Conservation (phyloP, 2,329 filamentous ascomycete genomes). For the Colletotrichum lindemuthianum region DNA sequence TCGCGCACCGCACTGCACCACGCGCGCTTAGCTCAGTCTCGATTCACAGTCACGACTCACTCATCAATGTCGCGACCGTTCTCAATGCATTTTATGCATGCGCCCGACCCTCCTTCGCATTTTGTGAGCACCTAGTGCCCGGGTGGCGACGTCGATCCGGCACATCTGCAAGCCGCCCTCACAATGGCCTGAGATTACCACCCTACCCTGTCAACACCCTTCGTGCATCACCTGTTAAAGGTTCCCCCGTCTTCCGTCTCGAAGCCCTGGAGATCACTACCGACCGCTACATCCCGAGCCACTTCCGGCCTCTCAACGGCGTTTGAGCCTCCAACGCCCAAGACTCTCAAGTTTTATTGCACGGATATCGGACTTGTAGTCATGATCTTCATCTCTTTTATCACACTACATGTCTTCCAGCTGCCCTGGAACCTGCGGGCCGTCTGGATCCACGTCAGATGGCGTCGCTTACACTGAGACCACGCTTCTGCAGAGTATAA, state of each 20-base stretch:
- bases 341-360: not conserved
- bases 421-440: not conserved
- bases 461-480: slow-evolving; percentile 15
- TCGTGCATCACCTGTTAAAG: slow-evolving; percentile 9
- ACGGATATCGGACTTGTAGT: slow-evolving; percentile 1
- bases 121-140: slow-evolving; percentile 5
- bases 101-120: not conserved
- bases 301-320: slow-evolving; percentile 1
- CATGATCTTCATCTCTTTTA: slow-evolving; percentile 24
- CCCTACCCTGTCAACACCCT: not conserved
- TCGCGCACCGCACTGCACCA: not conserved
- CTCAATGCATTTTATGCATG: slow-evolving; percentile 2
- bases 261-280: not conserved
- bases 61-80: not conserved
- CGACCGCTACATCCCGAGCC: not conserved
- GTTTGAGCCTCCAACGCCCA: slow-evolving; percentile 13
- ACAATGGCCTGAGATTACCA: not conserved
- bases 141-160: slow-evolving; percentile 25
- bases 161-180: slow-evolving; percentile 13
- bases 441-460: not conserved
- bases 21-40: not conserved
- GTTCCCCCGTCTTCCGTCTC: slow-evolving; percentile 20
- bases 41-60: not conserved
- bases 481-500: not conserved
- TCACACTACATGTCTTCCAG: not conserved